A percentile compares a stretch with the other conserved stretches of the same genome.
These are phyloP conservation scores for Colletotrichum sp. DNA, from an alignment of 2,329 filamentous ascomycete species.

Conservation along the genomic window DNA sequence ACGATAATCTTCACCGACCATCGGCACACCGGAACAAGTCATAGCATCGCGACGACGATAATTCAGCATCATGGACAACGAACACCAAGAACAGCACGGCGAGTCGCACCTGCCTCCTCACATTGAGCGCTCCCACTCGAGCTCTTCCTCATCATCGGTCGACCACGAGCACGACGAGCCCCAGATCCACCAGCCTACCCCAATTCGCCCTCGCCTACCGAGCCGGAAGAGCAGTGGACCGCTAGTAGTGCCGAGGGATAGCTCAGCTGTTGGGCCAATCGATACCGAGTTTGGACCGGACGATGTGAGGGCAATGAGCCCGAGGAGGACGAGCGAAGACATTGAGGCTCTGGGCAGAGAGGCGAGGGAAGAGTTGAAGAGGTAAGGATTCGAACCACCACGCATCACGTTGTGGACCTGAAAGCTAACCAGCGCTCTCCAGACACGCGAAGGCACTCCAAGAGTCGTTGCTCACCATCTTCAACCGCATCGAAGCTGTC, in stretches of 20 bases:
- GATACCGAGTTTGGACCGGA: conserved; percentile 82
- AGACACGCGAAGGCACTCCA: conserved; percentile 91
- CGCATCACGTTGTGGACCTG: no score
- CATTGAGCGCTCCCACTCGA: conserved; percentile 40
- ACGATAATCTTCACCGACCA: background rate
- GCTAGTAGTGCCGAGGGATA: conserved; percentile 81
- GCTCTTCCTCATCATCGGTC: conserved; percentile 36
- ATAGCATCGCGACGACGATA: background rate
- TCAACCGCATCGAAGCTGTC: conserved; percentile 93
- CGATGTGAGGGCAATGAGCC: conserved; percentile 94
- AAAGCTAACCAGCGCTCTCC: background rate
- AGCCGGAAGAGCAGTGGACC: conserved; percentile 82
- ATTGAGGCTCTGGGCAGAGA: conserved; percentile 86
- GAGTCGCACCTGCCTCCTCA: conserved; percentile 29
- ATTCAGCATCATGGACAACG: conserved; percentile 24
- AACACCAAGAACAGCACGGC: conserved; percentile 23
- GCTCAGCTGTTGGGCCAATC: conserved; percentile 72
- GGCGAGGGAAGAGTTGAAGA: conserved; percentile 70
- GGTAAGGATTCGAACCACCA: conserved; percentile 41
- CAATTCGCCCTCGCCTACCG: conserved; percentile 69
- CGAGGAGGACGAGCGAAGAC: conserved; percentile 87
- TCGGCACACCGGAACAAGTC: background rate
- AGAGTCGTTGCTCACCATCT: conserved; percentile 85
- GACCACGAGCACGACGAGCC: conserved; percentile 38
- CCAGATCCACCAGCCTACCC: conserved; percentile 55